Conservation (phyloP, 192 early-diverging fungal species). For the Mortierella claussenii region DNA sequence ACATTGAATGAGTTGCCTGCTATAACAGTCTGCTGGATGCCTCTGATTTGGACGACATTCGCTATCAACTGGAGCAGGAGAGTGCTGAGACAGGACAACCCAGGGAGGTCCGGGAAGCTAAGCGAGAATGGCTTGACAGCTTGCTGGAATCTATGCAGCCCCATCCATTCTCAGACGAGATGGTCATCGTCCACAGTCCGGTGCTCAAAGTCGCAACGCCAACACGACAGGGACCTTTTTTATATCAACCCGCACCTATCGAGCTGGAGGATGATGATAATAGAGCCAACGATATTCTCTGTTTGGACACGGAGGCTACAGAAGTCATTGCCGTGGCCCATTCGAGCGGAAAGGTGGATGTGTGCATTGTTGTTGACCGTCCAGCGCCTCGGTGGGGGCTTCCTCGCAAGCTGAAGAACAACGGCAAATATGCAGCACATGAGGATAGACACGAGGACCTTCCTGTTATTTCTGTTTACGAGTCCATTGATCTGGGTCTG, state of each 20-base stretch:
- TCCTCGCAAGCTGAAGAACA: slow-evolving; percentile 3
- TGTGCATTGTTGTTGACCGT: slow-evolving; percentile 68
- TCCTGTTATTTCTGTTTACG: slow-evolving; percentile 47
- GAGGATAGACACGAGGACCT: slow-evolving; percentile 2
- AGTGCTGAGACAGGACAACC: background rate
- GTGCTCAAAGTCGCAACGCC: slow-evolving; percentile 8
- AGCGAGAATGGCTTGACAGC: slow-evolving; percentile 57
- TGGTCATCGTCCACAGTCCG: slow-evolving; percentile 19
- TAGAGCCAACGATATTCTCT: slow-evolving; percentile 59
- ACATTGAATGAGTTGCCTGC: no score
- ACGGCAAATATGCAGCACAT: slow-evolving; percentile 1
- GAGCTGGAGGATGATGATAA: slow-evolving; percentile 35
- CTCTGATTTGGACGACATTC: slow-evolving; percentile 33
- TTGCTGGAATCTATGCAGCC: slow-evolving; percentile 43
- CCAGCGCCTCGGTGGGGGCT: slow-evolving; percentile 53
- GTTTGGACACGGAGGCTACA: slow-evolving; percentile 54
- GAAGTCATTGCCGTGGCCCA: slow-evolving; percentile 68
- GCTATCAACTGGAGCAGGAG: slow-evolving; percentile 16
- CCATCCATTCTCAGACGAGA: slow-evolving; percentile 24
- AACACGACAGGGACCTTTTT: slow-evolving; percentile 64
- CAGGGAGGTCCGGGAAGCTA: background rate
- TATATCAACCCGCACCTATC: slow-evolving; percentile 54
- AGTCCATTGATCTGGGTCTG: slow-evolving; percentile 52
- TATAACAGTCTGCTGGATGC: slow-evolving; percentile 17
- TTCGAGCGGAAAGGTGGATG: slow-evolving; percentile 69